phyloP scores from a whole-genome alignment of 306 rosid species.

The Albizia julibrissin region DNA sequence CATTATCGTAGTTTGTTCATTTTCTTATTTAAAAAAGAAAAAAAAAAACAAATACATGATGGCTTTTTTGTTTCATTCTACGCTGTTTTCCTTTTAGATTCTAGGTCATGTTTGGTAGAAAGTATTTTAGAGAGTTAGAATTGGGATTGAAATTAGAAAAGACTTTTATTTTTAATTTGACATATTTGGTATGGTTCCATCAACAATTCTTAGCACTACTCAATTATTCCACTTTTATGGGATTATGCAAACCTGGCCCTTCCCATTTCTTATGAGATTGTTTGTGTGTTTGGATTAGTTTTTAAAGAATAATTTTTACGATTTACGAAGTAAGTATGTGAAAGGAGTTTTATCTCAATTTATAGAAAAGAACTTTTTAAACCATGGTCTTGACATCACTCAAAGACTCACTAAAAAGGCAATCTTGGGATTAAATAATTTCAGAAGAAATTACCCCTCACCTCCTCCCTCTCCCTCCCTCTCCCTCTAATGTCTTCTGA shows the following conservation, averaged over 20 bases:
- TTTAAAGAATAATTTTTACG: no score
- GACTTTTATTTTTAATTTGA: background rate
- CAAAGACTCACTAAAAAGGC: no score
- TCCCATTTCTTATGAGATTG: background rate
- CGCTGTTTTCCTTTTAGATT: background rate
- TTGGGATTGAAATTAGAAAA: background rate
- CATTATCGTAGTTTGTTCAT: constrained; percentile 40
- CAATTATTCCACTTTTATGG: background rate
- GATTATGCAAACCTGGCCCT: background rate
- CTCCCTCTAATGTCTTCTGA: no score
- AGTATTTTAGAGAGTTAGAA: background rate
- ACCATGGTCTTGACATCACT: no score
- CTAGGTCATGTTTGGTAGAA: background rate
- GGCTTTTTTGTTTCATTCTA: constrained; percentile 39
- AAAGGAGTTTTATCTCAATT: no score
- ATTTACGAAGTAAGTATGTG: no score
- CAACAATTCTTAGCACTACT: background rate
- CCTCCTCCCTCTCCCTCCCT: no score
- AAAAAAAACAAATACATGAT: background rate
- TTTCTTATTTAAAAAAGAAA: background rate
- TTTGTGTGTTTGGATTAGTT: no score
- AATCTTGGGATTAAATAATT: background rate
- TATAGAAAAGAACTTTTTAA: no score
- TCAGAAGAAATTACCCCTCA: no score
- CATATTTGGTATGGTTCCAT: background rate